Percentiles rank a stretch among this genome's conserved stretches.
phyloP scores from a whole-genome alignment of 768 basidiomycete species.

The Boletus insuetus region DNA sequence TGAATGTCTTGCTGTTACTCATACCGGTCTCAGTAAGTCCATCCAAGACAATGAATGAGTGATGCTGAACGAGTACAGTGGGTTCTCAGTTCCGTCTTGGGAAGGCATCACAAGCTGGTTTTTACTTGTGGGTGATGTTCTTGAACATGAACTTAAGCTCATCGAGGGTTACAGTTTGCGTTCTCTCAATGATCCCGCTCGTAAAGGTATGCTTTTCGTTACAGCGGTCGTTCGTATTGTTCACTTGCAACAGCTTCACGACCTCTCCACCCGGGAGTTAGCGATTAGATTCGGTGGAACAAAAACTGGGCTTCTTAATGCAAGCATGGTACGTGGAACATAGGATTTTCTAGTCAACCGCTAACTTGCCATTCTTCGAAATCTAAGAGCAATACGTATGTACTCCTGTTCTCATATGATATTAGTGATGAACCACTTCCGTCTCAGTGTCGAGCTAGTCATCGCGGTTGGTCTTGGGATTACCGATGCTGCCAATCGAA shows the following conservation, averaged over 20 bases:
- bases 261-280: conserved; percentile 71
- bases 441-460: conserved; percentile 57
- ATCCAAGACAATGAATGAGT: not conserved
- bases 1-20: conserved; percentile 63
- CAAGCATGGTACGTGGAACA: conserved; percentile 58
- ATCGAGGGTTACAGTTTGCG: conserved; percentile 44
- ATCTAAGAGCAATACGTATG: conserved; percentile 65
- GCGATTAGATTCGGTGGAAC: conserved; percentile 73
- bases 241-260: conserved; percentile 55
- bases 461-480: conserved; percentile 54
- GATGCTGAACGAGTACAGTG: conserved; percentile 41
- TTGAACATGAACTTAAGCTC: not conserved
- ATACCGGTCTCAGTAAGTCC: conserved; percentile 65
- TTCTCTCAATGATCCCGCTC: conserved; percentile 72
- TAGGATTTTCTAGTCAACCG: not conserved
- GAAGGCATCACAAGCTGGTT: conserved; percentile 49
- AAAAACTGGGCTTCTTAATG: conserved; percentile 77
- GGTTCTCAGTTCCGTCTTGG: conserved; percentile 48
- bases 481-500: not conserved
- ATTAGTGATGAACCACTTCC: not conserved
- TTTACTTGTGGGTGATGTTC: conserved; percentile 53
- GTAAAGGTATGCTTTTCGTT: conserved; percentile 51
- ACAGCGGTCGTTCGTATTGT: not conserved
- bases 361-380: conserved; percentile 4
- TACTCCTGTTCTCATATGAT: conserved; percentile 9